Evolutionary conservation across 2,329 filamentous ascomycete genomes (phyloP).

Genomic region (Mycocentrospora acerina): DNA sequence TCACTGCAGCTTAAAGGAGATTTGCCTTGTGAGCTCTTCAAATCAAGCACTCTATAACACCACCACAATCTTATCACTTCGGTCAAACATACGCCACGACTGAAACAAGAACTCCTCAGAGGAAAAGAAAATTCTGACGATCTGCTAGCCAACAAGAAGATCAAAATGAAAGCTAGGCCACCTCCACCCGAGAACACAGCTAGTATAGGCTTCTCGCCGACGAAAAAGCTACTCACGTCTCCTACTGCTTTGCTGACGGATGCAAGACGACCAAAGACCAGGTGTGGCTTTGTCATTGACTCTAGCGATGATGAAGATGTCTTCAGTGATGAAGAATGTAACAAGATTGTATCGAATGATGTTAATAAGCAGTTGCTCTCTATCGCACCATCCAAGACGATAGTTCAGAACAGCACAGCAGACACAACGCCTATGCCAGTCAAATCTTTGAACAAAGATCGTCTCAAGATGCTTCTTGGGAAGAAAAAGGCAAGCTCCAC

Average conservation of each 20-base stretch:
- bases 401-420: too few species aligned
- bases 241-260: not conserved
- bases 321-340: conserved; percentile 6
- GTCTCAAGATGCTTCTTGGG: conserved; percentile 5
- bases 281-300: conserved; percentile 11
- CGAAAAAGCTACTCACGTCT: conserved; percentile 1
- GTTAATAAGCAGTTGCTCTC: not conserved
- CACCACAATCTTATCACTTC: too few species aligned
- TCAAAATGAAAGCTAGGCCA: not conserved
- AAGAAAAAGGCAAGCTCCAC: not conserved
- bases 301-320: too few species aligned
- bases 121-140: too few species aligned
- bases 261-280: conserved; percentile 6
- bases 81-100: too few species aligned
- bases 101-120: too few species aligned
- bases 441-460: conserved; percentile 6
- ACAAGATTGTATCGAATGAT: not conserved
- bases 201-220: not conserved
- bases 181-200: not conserved
- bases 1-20: too few species aligned
- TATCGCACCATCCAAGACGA: not conserved
- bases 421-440: not conserved
- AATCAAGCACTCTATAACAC: too few species aligned
- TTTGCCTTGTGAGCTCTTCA: too few species aligned
- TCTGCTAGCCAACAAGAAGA: too few species aligned